Percentiles rank a stretch among this genome's conserved stretches.
Evolutionary conservation across 2,329 filamentous ascomycete genomes (phyloP).

Genomic region (Cladosporium oxysporum): DNA sequence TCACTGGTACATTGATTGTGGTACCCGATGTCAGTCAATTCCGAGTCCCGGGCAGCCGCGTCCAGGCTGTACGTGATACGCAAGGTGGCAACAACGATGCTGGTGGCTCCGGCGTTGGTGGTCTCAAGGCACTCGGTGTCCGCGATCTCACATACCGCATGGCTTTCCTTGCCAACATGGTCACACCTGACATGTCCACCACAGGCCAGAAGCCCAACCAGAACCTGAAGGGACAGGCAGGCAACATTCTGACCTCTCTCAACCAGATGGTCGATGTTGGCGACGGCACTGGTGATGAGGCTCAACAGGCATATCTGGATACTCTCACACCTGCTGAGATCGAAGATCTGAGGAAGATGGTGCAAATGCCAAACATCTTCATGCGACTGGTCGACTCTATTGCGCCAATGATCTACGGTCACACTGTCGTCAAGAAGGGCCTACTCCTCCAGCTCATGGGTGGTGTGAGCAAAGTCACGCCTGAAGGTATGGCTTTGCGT

Average conservation of each 20-base stretch:
- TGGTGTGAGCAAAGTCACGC: conserved; percentile 88
- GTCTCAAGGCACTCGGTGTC: conserved; percentile 89
- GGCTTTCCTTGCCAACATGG: conserved; percentile 97
- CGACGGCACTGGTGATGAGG: conserved; percentile 73
- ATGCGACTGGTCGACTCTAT: conserved; percentile 88
- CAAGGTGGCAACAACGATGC: conserved; percentile 66
- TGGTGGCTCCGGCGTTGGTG: conserved; percentile 80
- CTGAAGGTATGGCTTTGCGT: conserved; percentile 92
- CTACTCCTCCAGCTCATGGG: conserved; percentile 91
- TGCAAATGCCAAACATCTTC: conserved; percentile 95
- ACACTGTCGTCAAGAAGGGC: conserved; percentile 97
- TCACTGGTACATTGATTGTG: conserved; percentile 93
- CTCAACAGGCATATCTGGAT: conserved; percentile 81
- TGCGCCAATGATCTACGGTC: conserved; percentile 95
- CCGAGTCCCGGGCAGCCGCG: conserved; percentile 79
- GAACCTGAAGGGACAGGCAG: conserved; percentile 69
- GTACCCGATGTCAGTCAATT: conserved; percentile 96
- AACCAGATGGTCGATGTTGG: conserved; percentile 72
- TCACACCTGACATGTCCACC: conserved; percentile 81
- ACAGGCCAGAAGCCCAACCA: conserved; percentile 70
- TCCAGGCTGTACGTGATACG: conserved; percentile 82
- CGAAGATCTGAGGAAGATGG: conserved; percentile 86
- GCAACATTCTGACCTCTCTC: conserved; percentile 81
- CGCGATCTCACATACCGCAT: conserved; percentile 92
- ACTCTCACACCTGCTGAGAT: conserved; percentile 87